Conservation (phyloP, 2,329 filamentous ascomycete genomes). For the Epichloe coenophiala region DNA sequence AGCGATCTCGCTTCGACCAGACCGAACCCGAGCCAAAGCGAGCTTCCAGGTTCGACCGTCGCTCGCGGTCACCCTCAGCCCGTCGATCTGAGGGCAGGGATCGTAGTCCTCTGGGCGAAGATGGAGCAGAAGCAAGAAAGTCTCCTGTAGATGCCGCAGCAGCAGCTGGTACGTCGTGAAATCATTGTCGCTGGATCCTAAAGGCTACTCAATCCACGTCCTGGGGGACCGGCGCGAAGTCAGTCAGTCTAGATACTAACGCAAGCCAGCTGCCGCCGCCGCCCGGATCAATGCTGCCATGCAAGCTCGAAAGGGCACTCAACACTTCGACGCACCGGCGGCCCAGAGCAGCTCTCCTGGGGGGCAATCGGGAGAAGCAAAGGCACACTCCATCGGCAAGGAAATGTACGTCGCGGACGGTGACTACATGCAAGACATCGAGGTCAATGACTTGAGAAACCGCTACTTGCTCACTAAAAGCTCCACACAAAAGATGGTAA, state of each 20-base stretch:
- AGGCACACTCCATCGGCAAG: slow-evolving; percentile 6
- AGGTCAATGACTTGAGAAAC: slow-evolving; percentile 95
- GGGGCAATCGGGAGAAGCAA: slow-evolving; percentile 4
- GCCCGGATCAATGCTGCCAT: slow-evolving; percentile 76
- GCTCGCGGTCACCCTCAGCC: slow-evolving; percentile 69
- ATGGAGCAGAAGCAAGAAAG: slow-evolving; percentile 35
- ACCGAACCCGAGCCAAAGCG: slow-evolving; percentile 69
- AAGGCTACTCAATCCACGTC: background rate
- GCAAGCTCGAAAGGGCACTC: slow-evolving; percentile 75
- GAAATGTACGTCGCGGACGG: slow-evolving; percentile 93
- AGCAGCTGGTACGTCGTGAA: slow-evolving; percentile 51
- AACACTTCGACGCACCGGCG: slow-evolving; percentile 80
- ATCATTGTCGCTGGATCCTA: background rate
- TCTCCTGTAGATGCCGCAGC: slow-evolving; percentile 54
- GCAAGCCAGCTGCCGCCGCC: slow-evolving; percentile 61
- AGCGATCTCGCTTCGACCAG: slow-evolving; percentile 91
- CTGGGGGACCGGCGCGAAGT: slow-evolving; percentile 2
- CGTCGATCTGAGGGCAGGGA: slow-evolving; percentile 61
- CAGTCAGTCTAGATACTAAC: slow-evolving; percentile 11
- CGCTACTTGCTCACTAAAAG: slow-evolving; percentile 95
- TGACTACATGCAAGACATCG: slow-evolving; percentile 97
- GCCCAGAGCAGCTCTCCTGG: slow-evolving; percentile 33
- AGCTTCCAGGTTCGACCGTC: slow-evolving; percentile 74
- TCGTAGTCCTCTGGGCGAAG: slow-evolving; percentile 58
- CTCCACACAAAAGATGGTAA: slow-evolving; percentile 99